Evolutionary conservation across 306 rosid genomes (phyloP).

Genomic region (Oxytropis ochrocephala): DNA sequence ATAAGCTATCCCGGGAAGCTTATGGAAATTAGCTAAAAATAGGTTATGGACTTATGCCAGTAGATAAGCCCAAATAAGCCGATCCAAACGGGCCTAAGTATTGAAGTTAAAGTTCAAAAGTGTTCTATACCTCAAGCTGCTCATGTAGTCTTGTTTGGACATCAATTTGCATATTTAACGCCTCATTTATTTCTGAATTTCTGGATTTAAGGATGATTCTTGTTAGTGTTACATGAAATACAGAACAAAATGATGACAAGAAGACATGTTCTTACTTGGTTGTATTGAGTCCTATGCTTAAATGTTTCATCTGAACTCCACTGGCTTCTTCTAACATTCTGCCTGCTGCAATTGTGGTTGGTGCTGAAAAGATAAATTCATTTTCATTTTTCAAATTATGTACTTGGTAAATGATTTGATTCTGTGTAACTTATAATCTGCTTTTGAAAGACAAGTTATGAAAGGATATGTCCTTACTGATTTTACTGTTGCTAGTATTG

Average conservation of each 20-base stretch:
- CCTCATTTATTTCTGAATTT: conserved; percentile 60
- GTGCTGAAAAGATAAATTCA: conserved; percentile 1
- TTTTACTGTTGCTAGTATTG: conserved; percentile 38
- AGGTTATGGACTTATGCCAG: too few species aligned
- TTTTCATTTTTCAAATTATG: conserved; percentile 1
- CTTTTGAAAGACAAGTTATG: neutral
- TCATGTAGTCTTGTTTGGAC: conserved; percentile 84
- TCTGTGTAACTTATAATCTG: neutral
- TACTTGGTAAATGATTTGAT: neutral
- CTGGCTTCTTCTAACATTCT: conserved; percentile 48
- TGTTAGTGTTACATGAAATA: conserved; percentile 16
- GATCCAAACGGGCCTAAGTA: too few species aligned
- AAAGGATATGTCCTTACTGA: conserved; percentile 35
- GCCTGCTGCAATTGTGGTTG: conserved; percentile 30
- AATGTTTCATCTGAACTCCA: conserved; percentile 49
- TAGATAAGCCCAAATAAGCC: too few species aligned
- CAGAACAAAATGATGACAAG: neutral
- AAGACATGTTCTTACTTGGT: conserved; percentile 52
- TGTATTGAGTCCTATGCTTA: conserved; percentile 48
- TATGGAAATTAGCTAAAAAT: too few species aligned
- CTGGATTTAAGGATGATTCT: conserved; percentile 27
- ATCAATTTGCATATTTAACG: conserved; percentile 79
- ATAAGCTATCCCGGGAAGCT: too few species aligned
- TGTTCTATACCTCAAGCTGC: conserved; percentile 68
- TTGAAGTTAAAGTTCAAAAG: neutral